Evolutionary conservation across 2,329 filamentous ascomycete genomes (phyloP), one percentile per base, ranked within the genome.

Genomic region (Phaeosphaeria sp.): DNA sequence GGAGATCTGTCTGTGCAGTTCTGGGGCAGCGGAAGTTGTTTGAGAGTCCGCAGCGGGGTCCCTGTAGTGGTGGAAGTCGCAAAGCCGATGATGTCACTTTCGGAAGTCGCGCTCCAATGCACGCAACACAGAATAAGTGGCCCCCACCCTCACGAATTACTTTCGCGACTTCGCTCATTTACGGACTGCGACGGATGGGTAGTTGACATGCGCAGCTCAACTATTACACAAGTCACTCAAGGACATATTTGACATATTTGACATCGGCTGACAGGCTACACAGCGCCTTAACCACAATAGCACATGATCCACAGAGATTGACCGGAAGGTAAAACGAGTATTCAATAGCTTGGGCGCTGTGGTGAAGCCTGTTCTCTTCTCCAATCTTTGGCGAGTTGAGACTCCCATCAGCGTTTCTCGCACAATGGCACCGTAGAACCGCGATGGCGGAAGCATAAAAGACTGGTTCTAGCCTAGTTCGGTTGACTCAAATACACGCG

Each of bases 31-130:
- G 55, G 62, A 54, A 57, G 53, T 52, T 60, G 65, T 63, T 64
- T 61, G 61, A 55, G 61, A 56, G 50, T 56, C 43, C 50, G 47
- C 42, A 44, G 56, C 56, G 58, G 62, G 64, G 60, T 60, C 51
- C 61, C 65, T 46, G 52, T 53, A 59, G 30, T 44, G 46, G 30
- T 44, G 46, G 41, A 44, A 46, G 49, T 17, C 33, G 27, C 50
- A 53, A 62, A 58, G 58, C 49, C 53, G 46, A 58, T 69, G 65
- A 71, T 63, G 65, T 71, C 68, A 68, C 66, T 39, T 46, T 55
- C 54, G 62, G 66, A 68, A 69, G 64, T 58, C 33, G 54, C 54
- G 59, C 58, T 22, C 9, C 42, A 15, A 18, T 22, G 42, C 18
- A 44, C 15, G 36, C 4, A 39, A 15, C 25, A 27, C 25, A 5